Evolutionary conservation across 2,329 filamentous ascomycete species (phyloP).

Genomic region (Penicillium sp.): DNA sequence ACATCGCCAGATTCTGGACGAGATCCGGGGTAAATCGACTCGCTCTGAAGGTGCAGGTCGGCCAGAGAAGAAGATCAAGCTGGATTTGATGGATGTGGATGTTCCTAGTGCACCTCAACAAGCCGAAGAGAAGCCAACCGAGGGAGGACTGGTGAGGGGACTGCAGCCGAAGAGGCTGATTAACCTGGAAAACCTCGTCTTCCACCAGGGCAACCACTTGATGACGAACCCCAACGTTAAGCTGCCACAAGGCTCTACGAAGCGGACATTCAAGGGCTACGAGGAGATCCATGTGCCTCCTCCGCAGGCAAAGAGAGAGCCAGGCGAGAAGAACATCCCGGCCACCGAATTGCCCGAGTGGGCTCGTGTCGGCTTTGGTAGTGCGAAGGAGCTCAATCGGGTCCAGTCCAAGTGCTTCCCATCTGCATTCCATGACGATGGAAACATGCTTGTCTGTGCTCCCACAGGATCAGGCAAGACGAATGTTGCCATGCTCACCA

Average conservation of each 20-base stretch:
- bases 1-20: conserved; percentile 74
- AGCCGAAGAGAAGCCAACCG: conserved; percentile 48
- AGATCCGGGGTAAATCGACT: conserved; percentile 72
- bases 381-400: conserved; percentile 77
- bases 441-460: conserved; percentile 95
- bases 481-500: conserved; percentile 95
- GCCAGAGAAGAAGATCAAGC: conserved; percentile 70
- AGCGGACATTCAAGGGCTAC: conserved; percentile 92
- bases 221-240: conserved; percentile 99
- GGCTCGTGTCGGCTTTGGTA: conserved; percentile 77
- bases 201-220: conserved; percentile 94
- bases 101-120: conserved; percentile 54
- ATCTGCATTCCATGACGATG: conserved; percentile 82
- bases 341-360: conserved; percentile 85
- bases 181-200: conserved; percentile 90
- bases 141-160: conserved; percentile 64
- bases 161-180: conserved; percentile 78
- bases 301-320: conserved; percentile 76
- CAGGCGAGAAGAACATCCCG: conserved; percentile 70
- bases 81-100: conserved; percentile 78
- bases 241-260: conserved; percentile 86
- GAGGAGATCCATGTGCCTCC: conserved; percentile 96
- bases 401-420: conserved; percentile 92
- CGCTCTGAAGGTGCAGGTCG: too few species aligned
- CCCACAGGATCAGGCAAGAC: conserved; percentile 97